Base-by-base conservation (phyloP, 2,329 filamentous ascomycete species). In the Trichoderma gracile region DNA sequence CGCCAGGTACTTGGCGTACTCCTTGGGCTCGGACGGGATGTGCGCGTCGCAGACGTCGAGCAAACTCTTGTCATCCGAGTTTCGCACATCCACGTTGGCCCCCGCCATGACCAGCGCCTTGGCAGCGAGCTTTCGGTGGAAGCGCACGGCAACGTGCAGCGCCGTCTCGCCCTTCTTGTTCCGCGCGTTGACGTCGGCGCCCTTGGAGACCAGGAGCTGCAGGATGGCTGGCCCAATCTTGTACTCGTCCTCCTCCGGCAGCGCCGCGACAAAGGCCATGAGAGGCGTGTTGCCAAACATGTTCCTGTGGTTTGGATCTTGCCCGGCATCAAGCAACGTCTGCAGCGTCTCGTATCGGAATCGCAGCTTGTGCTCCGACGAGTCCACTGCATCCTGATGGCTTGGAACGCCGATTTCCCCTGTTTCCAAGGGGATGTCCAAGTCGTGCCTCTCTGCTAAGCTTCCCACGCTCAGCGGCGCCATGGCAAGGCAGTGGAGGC, bases 401-500 rank as follows among this genome's bases (percentile, higher is more conserved):
- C 72, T 71, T 8, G 66, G 52, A 5, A 60, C 53, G 5, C 66
- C 64, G 14, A 33, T 23, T 15, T 12, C 33, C 15, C 42, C 19
- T 7, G 21, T 2, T 43, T 17, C 38, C 57, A 5, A 33, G 30
- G 30, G 8, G 30, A 33, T 59, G 9, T 50, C 67, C n/a, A 71
- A 61, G 23, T 46, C 33, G 23, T 72, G 66, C 55, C 77, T 78
- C 58, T 76, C 73, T 15, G 75, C 71, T 10, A 80, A 72, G 23
- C 75, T 77, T 4, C 74, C 72, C 38, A 73, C 62, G 67, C 79
- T 78, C 1, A 86, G 73, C n/a, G 79, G 79, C 7, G 81, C 82
- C 65, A 81, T 79, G 2, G 84, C 84, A n/a, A 87, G 79, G 66
- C 83, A 85, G 68, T 87, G 84, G 17, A 87, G 75, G 9, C 80